Evolutionary conservation across 1,139 yeast species (phyloP).

Genomic region (Yamadazyma atlantica): DNA sequence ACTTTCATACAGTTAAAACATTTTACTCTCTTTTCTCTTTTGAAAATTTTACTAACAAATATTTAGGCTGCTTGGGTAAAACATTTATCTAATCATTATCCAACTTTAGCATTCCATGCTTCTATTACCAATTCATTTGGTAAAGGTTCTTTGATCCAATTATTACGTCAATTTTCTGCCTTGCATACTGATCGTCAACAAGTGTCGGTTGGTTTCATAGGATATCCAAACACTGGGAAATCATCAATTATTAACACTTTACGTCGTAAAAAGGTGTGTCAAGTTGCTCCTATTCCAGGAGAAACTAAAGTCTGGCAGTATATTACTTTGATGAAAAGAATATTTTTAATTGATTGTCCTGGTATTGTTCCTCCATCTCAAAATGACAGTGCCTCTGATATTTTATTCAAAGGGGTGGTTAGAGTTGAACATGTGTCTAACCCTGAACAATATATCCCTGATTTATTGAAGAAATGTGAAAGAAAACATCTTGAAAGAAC

Average conservation of each 20-base stretch:
- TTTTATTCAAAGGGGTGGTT: constrained; percentile 93
- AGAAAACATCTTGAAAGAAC: constrained; percentile 92
- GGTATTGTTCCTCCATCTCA: constrained; percentile 97
- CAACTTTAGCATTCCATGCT: constrained; percentile 97
- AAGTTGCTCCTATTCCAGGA: constrained; percentile 98
- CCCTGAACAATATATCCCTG: constrained; percentile 95
- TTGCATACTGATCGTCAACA: constrained; percentile 93
- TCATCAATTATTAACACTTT: constrained; percentile 93
- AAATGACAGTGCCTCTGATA: constrained; percentile 90
- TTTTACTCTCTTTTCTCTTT: neutral
- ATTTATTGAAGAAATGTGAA: constrained; percentile 80
- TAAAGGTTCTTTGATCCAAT: constrained; percentile 92
- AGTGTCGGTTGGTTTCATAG: constrained; percentile 94
- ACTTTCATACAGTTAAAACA: neutral
- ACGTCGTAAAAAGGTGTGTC: constrained; percentile 92
- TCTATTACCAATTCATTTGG: constrained; percentile 97
- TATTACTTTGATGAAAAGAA: constrained; percentile 93
- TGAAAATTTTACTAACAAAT: constrained; percentile 44
- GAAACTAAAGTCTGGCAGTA: constrained; percentile 99
- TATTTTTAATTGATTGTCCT: constrained; percentile 94
- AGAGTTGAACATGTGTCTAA: constrained; percentile 94
- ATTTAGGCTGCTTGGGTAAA: constrained; percentile 97
- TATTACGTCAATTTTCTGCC: constrained; percentile 87
- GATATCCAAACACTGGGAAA: constrained; percentile 97
- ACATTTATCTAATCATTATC: constrained; percentile 85